phyloP scores from a whole-genome alignment of 1,139 yeast species.

The Pichia inconspicua region DNA sequence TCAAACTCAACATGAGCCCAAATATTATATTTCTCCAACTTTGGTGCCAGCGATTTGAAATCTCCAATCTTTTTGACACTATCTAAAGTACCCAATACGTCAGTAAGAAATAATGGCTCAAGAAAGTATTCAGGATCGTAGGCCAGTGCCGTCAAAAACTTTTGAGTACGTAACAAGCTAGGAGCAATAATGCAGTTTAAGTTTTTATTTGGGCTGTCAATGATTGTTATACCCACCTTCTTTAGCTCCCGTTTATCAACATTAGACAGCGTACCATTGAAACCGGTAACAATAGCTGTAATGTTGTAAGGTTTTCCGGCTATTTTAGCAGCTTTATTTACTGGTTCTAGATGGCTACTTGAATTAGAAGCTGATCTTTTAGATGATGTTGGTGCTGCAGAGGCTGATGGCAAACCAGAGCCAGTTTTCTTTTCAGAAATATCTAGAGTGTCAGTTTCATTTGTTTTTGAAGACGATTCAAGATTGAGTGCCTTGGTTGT shows the following conservation, averaged over 20 bases:
- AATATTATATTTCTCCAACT: conserved; percentile 20
- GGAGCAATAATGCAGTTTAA: conserved; percentile 58
- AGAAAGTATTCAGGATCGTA: conserved; percentile 34
- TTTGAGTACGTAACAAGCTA: conserved; percentile 71
- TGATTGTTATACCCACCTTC: conserved; percentile 35
- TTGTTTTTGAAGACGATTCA: no score
- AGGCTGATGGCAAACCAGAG: neutral
- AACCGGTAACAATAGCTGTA: conserved; percentile 56
- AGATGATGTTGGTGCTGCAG: conserved; percentile 4
- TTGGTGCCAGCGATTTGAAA: conserved; percentile 26
- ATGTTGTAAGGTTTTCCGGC: conserved; percentile 29
- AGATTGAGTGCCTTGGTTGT: no score
- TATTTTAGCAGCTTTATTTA: conserved; percentile 1
- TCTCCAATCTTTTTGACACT: conserved; percentile 25
- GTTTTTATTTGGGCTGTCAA: conserved; percentile 32
- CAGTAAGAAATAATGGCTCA: conserved; percentile 37
- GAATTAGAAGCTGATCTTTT: neutral
- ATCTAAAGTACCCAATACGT: conserved; percentile 33
- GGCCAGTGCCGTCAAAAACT: conserved; percentile 52
- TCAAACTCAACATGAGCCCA: conserved; percentile 29
- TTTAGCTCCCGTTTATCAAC: conserved; percentile 31
- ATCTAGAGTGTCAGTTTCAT: no score
- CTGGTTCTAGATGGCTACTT: neutral
- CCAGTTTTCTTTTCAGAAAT: no score
- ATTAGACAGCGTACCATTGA: conserved; percentile 39